Evolutionary conservation across 208 protist genomes (phyloP), one percentile per base, ranked within the genome.

Genomic region (Zelonia costaricensis): DNA sequence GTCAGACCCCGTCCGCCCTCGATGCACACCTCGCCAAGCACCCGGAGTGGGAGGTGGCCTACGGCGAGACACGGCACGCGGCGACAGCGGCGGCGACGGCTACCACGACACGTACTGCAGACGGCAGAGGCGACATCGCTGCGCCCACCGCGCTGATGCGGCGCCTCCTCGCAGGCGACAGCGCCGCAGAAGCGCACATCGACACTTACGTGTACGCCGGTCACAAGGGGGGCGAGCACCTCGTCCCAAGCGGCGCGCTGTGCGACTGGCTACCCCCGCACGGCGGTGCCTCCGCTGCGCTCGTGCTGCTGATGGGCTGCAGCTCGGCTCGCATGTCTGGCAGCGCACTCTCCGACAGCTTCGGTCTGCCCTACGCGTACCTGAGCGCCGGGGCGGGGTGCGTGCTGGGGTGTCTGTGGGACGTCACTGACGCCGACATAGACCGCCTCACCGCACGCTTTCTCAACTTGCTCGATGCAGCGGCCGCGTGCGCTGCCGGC

Each of bases 281-380:
- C 7, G 9, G n/a, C 0, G 40, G 35, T 15, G 18, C 35, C 9
- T 25, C 33, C 9, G 10, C 65, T 18, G 33, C 63, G 20, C 53
- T 73, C 8, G 73, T 86, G 20, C 58, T 88, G 42, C 72, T 94
- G 20, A 92, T 95, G 84, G 84, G 88, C n/a, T 95, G 88, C 76
- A 84, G 85, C 65, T 86, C 82, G 22, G 88, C 88, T 1, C 69
- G 71, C 22, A 67, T 89, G 57, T 39, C 70, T 0, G 65, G 67
- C 33, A 69, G 56, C 45, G 66, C 46, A 18, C 31, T 51, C 15
- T 78, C 66, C 62, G 82, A 88, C 27, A 62, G 55, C 36, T 73
- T 79, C 42, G 88, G 85, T 10, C 76, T 92, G 75, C 88, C 88
- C 5, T 69, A 71, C 54, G 80, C 81, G 9, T 92, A 85, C 52